phyloP scores from a whole-genome alignment of 148 eudicot genomes.

The Euryodendron excelsum region DNA sequence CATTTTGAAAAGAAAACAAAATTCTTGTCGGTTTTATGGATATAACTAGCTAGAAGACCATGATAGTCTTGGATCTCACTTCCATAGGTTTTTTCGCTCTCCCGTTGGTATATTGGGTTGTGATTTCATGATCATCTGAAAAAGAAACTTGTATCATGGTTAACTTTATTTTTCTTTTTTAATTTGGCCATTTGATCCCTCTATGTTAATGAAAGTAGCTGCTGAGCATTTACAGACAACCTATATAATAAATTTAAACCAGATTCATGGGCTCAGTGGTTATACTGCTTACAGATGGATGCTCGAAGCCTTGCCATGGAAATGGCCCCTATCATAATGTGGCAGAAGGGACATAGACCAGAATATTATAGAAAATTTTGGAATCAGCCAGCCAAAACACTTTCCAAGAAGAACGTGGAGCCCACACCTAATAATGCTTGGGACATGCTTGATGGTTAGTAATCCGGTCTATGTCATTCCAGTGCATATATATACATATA shows the following conservation, averaged over 20 bases:
- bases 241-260: background rate
- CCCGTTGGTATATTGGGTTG: background rate
- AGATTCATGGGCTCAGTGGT: background rate
- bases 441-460: constrained; percentile 83
- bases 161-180: background rate
- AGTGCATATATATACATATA: background rate
- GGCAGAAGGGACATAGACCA: constrained; percentile 74
- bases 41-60: background rate
- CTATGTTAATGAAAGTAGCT: background rate
- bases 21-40: background rate
- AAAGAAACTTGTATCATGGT: too few relatives aligned
- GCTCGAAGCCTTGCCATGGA: constrained; percentile 82
- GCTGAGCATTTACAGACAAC: background rate
- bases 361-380: constrained; percentile 65
- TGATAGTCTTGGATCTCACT: background rate
- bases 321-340: constrained; percentile 82
- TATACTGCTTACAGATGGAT: constrained; percentile 62
- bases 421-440: constrained; percentile 35
- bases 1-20: background rate
- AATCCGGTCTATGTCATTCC: background rate
- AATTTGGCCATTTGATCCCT: background rate
- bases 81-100: background rate
- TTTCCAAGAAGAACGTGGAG: constrained; percentile 37
- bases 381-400: constrained; percentile 53
- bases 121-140: background rate